phyloP scores from a whole-genome alignment of 805 yeast species.

The Ogataea thermomethanolica region DNA sequence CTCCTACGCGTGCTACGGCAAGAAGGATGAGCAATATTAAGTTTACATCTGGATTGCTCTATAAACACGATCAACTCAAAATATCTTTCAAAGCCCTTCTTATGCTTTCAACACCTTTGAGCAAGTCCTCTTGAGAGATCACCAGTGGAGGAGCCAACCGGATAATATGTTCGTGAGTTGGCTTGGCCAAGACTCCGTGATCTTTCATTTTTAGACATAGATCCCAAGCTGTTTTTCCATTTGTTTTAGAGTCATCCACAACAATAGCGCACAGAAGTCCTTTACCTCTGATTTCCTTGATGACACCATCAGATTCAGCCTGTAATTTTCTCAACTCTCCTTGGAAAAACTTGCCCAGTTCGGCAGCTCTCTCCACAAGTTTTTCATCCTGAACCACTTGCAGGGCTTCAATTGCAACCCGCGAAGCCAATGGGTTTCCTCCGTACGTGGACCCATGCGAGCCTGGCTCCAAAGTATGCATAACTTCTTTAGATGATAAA shows the following conservation, averaged over 20 bases:
- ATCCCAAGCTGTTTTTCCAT: slow-evolving; percentile 95
- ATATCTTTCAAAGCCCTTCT: slow-evolving; percentile 52
- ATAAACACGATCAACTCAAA: slow-evolving; percentile 48
- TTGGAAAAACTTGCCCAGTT: slow-evolving; percentile 68
- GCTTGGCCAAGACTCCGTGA: slow-evolving; percentile 89
- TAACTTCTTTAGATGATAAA: slow-evolving; percentile 81
- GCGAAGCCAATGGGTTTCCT: slow-evolving; percentile 93
- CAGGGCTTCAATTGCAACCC: slow-evolving; percentile 90
- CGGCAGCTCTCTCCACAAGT: slow-evolving; percentile 71
- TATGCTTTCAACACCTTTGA: slow-evolving; percentile 76
- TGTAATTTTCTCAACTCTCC: slow-evolving; percentile 52
- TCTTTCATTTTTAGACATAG: slow-evolving; percentile 85
- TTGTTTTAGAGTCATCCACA: slow-evolving; percentile 76
- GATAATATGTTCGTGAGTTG: slow-evolving; percentile 93
- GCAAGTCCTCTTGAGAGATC: slow-evolving; percentile 80
- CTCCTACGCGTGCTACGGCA: slow-evolving; percentile 47
- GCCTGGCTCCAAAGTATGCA: slow-evolving; percentile 89
- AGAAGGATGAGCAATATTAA: slow-evolving; percentile 3
- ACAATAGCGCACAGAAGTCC: slow-evolving; percentile 91
- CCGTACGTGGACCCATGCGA: slow-evolving; percentile 98
- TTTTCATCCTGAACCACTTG: slow-evolving; percentile 86
- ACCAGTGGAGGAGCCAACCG: slow-evolving; percentile 96
- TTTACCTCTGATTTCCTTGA: slow-evolving; percentile 69
- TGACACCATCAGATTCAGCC: slow-evolving; percentile 48
- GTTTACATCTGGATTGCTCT: slow-evolving; percentile 25